These are phyloP conservation scores for Rhododendron williamsianum DNA, from an alignment of 148 eudicot species.

Conservation along the genomic window DNA sequence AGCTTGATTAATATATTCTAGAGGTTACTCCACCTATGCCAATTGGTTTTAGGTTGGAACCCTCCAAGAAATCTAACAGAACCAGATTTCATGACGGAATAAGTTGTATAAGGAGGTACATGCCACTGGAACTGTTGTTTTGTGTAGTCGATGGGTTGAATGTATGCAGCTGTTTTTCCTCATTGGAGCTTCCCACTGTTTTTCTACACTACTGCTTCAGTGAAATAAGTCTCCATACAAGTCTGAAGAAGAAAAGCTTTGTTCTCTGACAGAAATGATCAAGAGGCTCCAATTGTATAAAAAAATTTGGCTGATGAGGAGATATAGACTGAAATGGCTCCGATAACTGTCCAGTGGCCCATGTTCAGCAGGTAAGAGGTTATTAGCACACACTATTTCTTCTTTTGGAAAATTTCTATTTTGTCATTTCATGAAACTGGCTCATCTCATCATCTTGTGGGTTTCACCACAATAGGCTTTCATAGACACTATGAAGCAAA, in stretches of 20 bases:
- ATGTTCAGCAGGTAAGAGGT: conserved; percentile 62
- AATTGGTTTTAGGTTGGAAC: too few species aligned
- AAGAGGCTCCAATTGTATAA: neutral
- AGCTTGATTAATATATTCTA: too few species aligned
- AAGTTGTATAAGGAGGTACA: neutral
- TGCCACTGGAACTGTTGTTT: neutral
- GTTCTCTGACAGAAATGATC: neutral
- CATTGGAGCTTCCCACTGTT: neutral
- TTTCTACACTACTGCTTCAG: neutral
- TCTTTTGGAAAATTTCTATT: neutral
- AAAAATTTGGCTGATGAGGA: conserved; percentile 58
- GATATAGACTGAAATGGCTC: conserved; percentile 71
- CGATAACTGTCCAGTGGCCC: conserved; percentile 69
- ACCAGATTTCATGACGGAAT: neutral
- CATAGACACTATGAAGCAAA: neutral
- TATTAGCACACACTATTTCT: neutral
- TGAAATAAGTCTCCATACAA: neutral
- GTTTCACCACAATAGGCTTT: neutral
- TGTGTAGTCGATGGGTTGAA: neutral
- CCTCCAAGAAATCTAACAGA: too few species aligned
- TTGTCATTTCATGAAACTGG: neutral
- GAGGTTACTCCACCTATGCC: too few species aligned
- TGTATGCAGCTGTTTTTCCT: neutral
- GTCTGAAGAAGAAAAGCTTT: neutral
- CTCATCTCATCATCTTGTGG: neutral